A percentile compares a stretch with the other conserved stretches of the same genome.
These are phyloP conservation scores for Telfairia occidentalis DNA, from an alignment of 331 rosid genomes.

Conservation along the genomic window DNA sequence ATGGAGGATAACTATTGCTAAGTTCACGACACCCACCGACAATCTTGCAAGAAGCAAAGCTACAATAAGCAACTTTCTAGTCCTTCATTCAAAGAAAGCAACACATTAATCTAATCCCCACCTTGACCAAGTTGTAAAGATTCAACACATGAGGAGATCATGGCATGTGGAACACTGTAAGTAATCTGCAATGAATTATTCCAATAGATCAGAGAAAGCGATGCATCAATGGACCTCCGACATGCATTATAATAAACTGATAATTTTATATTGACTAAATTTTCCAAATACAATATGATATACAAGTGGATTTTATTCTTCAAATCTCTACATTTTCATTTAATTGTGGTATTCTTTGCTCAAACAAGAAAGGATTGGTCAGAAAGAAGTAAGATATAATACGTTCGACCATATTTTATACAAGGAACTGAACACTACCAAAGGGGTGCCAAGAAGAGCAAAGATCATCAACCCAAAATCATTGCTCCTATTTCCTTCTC, in stretches of 20 bases:
- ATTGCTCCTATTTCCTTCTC: no score
- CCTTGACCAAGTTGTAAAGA: slow-evolving; percentile 94
- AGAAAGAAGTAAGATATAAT: neutral
- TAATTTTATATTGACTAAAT: neutral
- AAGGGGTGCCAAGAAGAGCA: slow-evolving; percentile 24
- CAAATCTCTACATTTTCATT: neutral
- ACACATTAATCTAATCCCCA: slow-evolving; percentile 7
- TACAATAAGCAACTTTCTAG: slow-evolving; percentile 3
- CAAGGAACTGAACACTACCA: slow-evolving; percentile 21
- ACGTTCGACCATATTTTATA: slow-evolving; percentile 47
- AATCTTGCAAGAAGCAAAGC: slow-evolving; percentile 18
- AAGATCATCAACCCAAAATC: slow-evolving; percentile 44
- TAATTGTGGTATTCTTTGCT: neutral
- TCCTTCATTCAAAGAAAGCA: neutral
- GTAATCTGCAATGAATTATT: slow-evolving; percentile 51
- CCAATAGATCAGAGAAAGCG: neutral
- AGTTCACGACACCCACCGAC: slow-evolving; percentile 89
- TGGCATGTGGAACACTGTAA: slow-evolving; percentile 88
- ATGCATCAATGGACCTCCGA: neutral
- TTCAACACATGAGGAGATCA: slow-evolving; percentile 64
- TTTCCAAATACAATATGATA: neutral
- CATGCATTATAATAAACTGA: neutral
- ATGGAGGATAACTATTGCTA: slow-evolving; percentile 93
- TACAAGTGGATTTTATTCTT: neutral
- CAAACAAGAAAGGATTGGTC: neutral